A percentile compares a stretch with the other conserved stretches of the same genome.
Conservation (phyloP, 2,329 filamentous ascomycete species). For the Aureobasidium lini region DNA sequence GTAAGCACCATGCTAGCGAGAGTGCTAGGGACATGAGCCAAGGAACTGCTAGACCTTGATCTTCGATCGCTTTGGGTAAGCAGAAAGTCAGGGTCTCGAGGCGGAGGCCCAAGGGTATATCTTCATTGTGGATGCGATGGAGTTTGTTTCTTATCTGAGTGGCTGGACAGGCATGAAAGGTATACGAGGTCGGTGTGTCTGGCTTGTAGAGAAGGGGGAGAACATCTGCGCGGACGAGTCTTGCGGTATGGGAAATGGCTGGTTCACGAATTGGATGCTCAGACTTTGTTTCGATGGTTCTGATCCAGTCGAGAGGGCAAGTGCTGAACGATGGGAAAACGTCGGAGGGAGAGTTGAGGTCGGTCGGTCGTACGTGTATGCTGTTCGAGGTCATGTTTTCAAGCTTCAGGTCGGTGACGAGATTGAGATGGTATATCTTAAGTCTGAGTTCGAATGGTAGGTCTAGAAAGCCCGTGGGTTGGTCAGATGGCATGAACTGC, state of each 20-base stretch:
- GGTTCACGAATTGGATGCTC: background rate
- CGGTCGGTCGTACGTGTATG: background rate
- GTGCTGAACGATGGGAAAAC: no score
- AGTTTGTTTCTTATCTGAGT: background rate
- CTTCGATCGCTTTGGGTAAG: background rate
- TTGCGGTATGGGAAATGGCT: background rate
- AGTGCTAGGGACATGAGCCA: background rate
- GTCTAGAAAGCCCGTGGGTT: background rate
- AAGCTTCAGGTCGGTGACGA: background rate
- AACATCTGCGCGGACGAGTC: background rate
- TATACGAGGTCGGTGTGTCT: background rate
- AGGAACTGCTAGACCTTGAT: background rate
- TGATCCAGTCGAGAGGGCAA: no score
- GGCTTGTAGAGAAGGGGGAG: background rate
- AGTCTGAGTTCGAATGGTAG: background rate
- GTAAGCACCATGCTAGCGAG: background rate
- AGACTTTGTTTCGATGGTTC: no score
- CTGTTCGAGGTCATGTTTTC: background rate
- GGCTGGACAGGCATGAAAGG: background rate
- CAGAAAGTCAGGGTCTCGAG: background rate
- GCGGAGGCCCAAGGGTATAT: background rate
- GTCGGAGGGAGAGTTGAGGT: background rate
- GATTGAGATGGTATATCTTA: background rate
- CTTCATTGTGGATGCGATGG: background rate
- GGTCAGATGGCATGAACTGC: background rate